These are phyloP conservation scores for Cerrena zonata DNA, from an alignment of 1,284 basidiomycete genomes.

Conservation along the genomic window DNA sequence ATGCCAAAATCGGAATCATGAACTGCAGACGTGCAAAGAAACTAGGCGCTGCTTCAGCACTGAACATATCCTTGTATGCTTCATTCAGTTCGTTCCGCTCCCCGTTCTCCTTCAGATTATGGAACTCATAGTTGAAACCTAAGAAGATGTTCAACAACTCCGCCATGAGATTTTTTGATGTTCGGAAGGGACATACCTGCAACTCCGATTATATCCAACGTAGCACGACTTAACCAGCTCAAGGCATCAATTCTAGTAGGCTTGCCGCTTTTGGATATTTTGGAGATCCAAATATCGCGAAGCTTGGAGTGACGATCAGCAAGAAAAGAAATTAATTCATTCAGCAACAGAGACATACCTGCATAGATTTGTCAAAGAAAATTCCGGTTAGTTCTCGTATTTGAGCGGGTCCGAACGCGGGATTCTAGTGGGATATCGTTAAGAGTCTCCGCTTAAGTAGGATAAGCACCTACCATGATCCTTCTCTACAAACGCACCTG, in stretches of 20 bases:
- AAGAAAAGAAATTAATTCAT: not conserved
- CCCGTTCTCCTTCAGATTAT: slow-evolving; percentile 36
- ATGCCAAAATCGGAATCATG: slow-evolving; percentile 36
- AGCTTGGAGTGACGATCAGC: slow-evolving; percentile 18
- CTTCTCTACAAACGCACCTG: slow-evolving; percentile 18
- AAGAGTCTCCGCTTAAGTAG: not conserved
- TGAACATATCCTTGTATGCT: slow-evolving; percentile 43
- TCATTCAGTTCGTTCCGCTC: slow-evolving; percentile 42
- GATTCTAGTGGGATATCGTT: slow-evolving; percentile 19
- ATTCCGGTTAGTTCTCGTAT: slow-evolving; percentile 29
- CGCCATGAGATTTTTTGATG: not conserved
- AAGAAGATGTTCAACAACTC: not conserved
- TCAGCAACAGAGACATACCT: slow-evolving; percentile 15
- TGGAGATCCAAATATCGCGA: slow-evolving; percentile 22
- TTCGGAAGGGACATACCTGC: slow-evolving; percentile 28
- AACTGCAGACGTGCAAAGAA: slow-evolving; percentile 31
- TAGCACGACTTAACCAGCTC: slow-evolving; percentile 37
- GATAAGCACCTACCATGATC: slow-evolving; percentile 26
- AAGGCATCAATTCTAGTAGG: slow-evolving; percentile 34
- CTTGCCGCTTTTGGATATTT: slow-evolving; percentile 9
- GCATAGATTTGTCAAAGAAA: slow-evolving; percentile 28
- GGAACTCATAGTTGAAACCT: slow-evolving; percentile 34
- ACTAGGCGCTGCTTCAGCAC: slow-evolving; percentile 19
- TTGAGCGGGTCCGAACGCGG: slow-evolving; percentile 31
- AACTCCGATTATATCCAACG: slow-evolving; percentile 47